Evolutionary conservation across 2,329 filamentous ascomycete species (phyloP).

Genomic region (Neobulgaria alba): DNA sequence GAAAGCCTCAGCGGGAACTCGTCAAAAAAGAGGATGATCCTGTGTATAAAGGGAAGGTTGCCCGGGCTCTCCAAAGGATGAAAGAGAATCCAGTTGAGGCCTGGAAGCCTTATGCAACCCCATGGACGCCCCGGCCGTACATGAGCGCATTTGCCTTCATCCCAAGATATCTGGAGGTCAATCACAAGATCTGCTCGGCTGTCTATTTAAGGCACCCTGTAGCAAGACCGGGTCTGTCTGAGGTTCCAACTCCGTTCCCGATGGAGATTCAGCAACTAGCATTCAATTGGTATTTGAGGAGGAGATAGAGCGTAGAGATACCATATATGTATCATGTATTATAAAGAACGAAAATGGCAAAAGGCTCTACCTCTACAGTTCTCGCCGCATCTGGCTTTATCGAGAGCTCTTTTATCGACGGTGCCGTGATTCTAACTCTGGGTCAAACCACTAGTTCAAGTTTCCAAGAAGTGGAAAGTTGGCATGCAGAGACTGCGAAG

Average conservation of each 20-base stretch:
- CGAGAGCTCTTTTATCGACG: too few relatives aligned
- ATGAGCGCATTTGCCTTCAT: constrained; percentile 94
- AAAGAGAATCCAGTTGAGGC: constrained; percentile 49
- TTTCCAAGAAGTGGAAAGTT: too few relatives aligned
- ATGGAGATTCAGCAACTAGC: constrained; percentile 66
- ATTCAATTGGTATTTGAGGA: constrained; percentile 81
- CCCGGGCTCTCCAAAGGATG: background rate
- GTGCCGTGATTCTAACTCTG: too few relatives aligned
- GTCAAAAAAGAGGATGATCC: background rate
- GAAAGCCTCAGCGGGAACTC: background rate
- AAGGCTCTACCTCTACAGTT: too few relatives aligned
- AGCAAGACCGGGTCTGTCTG: constrained; percentile 68
- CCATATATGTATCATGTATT: constrained; percentile 12
- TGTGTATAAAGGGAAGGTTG: background rate
- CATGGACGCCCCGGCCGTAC: constrained; percentile 78
- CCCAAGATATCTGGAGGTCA: constrained; percentile 91
- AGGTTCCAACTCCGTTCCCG: constrained; percentile 77
- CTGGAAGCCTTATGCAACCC: constrained; percentile 78
- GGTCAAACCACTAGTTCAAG: too few relatives aligned
- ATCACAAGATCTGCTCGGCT: constrained; percentile 91
- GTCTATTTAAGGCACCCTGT: constrained; percentile 94
- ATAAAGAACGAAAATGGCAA: constrained; percentile 6
- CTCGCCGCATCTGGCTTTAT: too few relatives aligned
- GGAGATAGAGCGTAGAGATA: constrained; percentile 23
- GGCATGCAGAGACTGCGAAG: too few relatives aligned